A percentile compares a stretch with the other conserved stretches of the same genome.
Conservation (phyloP, 306 rosid species). For the Cucumis hystrix region DNA sequence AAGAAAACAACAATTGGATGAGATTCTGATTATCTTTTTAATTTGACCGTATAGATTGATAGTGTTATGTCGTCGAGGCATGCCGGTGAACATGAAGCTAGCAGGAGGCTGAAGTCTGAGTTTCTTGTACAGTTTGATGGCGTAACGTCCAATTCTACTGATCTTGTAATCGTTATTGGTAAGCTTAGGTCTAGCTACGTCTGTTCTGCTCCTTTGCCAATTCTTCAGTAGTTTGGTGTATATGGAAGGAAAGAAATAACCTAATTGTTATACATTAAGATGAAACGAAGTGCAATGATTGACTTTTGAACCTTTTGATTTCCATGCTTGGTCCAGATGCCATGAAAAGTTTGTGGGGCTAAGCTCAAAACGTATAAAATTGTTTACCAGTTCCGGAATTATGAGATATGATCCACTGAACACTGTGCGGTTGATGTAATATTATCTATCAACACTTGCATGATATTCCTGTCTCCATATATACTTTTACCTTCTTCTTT, state of each 20-base stretch:
- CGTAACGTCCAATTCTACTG: conserved; percentile 77
- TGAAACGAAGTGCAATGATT: neutral
- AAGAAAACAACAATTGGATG: neutral
- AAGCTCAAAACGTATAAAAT: neutral
- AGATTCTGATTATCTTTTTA: neutral
- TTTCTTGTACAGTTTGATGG: conserved; percentile 97
- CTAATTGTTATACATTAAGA: neutral
- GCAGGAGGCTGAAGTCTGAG: conserved; percentile 93
- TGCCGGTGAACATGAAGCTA: conserved; percentile 81
- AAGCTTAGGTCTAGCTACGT: conserved; percentile 15
- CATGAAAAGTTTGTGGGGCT: too few relatives aligned
- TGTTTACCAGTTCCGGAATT: neutral
- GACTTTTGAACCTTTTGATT: neutral
- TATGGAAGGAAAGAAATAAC: neutral
- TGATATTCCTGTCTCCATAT: neutral
- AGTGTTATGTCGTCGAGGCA: conserved; percentile 88
- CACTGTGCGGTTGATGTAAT: neutral
- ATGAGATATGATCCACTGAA: neutral
- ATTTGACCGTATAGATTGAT: conserved; percentile 52
- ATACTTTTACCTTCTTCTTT: neutral
- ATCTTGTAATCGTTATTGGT: conserved; percentile 89
- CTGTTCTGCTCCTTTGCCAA: neutral
- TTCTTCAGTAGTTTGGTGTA: neutral
- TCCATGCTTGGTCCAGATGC: too few relatives aligned
- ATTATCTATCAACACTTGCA: neutral